Evolutionary conservation across 169 alveolate species (phyloP).

Genomic region (Eimeria mitis): DNA sequence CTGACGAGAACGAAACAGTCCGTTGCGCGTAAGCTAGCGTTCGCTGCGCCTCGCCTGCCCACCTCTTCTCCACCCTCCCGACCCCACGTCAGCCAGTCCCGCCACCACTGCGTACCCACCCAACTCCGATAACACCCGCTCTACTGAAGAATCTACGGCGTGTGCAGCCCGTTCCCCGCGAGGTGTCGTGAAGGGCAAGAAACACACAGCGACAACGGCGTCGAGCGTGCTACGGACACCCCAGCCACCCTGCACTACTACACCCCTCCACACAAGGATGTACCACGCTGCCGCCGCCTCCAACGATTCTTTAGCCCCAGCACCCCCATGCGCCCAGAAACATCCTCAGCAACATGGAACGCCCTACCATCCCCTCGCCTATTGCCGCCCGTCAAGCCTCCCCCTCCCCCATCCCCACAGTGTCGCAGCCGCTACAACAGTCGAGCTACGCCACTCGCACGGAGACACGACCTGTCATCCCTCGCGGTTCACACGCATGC

Average conservation of each 20-base stretch:
- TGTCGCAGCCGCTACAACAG: not conserved
- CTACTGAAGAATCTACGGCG: not conserved
- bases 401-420: not conserved
- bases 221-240: not conserved
- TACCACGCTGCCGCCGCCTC: not conserved
- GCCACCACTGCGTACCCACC: too few species aligned
- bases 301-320: not conserved
- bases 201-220: not conserved
- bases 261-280: not conserved
- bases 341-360: not conserved
- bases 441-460: not conserved
- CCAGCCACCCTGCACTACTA: not conserved
- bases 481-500: not conserved
- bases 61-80: not conserved
- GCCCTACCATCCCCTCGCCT: not conserved
- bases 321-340: not conserved
- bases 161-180: not conserved
- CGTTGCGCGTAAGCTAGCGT: not conserved
- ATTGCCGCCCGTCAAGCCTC: not conserved
- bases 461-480: not conserved
- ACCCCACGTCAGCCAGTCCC: not conserved
- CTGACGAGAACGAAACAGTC: too few species aligned
- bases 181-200: not conserved
- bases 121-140: not conserved
- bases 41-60: not conserved